Evolutionary conservation across 345 rosid genomes (phyloP).

Genomic region (Microthlaspi erraticum): DNA sequence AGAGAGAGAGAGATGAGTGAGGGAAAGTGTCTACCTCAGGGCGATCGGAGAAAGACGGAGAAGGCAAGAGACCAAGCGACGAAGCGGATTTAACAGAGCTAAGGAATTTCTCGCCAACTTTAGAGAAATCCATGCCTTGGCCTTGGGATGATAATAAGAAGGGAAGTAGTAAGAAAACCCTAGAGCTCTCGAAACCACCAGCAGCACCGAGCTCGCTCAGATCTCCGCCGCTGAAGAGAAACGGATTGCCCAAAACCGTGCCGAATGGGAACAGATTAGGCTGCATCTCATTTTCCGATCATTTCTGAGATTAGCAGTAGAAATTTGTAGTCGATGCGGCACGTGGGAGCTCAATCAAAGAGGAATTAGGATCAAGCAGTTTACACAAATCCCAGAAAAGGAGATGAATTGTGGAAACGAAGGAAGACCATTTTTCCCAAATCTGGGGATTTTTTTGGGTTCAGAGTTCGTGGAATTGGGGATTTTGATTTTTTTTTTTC

Average conservation of each 20-base stretch:
- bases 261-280: conserved; percentile 75
- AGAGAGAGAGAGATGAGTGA: not conserved
- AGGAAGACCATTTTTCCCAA: conserved; percentile 20
- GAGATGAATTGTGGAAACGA: not conserved
- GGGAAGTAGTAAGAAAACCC: conserved; percentile 84
- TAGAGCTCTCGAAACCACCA: conserved; percentile 74
- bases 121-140: conserved; percentile 90
- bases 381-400: conserved; percentile 15
- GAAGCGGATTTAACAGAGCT: conserved; percentile 96
- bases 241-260: conserved; percentile 63
- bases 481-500: conserved; percentile 36
- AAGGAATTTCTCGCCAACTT: conserved; percentile 85
- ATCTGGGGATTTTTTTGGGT: conserved; percentile 40
- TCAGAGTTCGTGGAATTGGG: conserved; percentile 39
- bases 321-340: conserved; percentile 14
- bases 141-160: conserved; percentile 78
- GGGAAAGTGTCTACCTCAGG: conserved; percentile 64
- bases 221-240: conserved; percentile 64
- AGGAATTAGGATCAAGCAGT: conserved; percentile 30
- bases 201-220: conserved; percentile 56
- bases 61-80: conserved; percentile 85
- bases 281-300: conserved; percentile 69
- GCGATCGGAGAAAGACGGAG: conserved; percentile 65
- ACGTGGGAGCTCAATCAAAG: conserved; percentile 31
- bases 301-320: not conserved